These are phyloP conservation scores for Lotmaria passim DNA, from an alignment of 208 protist species.

Conservation along the genomic window DNA sequence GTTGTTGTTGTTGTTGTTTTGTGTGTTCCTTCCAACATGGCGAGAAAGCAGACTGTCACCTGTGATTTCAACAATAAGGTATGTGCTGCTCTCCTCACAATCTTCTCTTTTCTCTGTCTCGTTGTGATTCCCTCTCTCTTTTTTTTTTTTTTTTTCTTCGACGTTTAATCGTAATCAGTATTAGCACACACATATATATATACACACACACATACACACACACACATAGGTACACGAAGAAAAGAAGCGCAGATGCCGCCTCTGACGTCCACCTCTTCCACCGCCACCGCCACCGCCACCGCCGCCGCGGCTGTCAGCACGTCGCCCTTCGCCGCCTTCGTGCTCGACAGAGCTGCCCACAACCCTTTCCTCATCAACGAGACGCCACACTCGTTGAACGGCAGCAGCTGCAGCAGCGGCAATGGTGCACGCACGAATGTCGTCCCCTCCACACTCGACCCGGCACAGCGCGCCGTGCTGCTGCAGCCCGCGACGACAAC, in stretches of 20 bases:
- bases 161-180: too few species aligned
- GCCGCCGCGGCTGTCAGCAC: conserved; percentile 8
- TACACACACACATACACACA: conserved; percentile 3
- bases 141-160: too few species aligned
- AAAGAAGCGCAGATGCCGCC: neutral
- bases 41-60: too few species aligned
- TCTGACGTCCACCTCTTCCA: neutral
- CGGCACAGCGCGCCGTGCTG: conserved; percentile 25
- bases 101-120: too few species aligned
- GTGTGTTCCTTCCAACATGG: too few species aligned
- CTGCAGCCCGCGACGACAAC: neutral
- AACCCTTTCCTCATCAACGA: conserved; percentile 55
- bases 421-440: too few species aligned
- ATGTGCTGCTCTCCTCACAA: too few species aligned
- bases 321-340: conserved; percentile 40
- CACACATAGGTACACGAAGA: neutral
- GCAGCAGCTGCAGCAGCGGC: conserved; percentile 3
- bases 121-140: too few species aligned
- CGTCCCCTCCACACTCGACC: conserved; percentile 24
- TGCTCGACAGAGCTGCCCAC: conserved; percentile 39
- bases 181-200: neutral
- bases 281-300: neutral
- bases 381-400: conserved; percentile 22
- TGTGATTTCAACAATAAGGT: too few species aligned
- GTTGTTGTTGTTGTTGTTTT: too few species aligned